Conservation (phyloP, 805 yeast genomes). For the Nakazawaea siamensis region DNA sequence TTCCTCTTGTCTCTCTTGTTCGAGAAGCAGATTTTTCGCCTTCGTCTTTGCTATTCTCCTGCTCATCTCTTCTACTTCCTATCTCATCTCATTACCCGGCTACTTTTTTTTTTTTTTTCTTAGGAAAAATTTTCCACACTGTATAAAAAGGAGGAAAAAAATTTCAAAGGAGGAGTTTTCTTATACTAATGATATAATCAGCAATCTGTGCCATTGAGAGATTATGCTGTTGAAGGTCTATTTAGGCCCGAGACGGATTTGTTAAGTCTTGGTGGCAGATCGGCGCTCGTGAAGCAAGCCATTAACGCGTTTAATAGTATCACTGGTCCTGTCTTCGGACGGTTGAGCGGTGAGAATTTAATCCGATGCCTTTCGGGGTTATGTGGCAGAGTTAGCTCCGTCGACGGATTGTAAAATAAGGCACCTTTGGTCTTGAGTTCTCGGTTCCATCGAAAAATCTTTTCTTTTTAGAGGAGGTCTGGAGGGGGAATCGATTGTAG, state of each 20-base stretch:
- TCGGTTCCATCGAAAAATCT: constrained; percentile 18
- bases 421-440: constrained; percentile 53
- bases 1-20: constrained; percentile 9
- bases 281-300: constrained; percentile 72
- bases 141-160: constrained; percentile 1
- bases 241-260: constrained; percentile 9
- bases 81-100: constrained; percentile 1
- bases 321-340: constrained; percentile 17
- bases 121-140: constrained; percentile 6
- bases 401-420: constrained; percentile 87
- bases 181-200: too few relatives aligned
- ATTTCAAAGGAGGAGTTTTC: too few relatives aligned
- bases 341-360: constrained; percentile 27
- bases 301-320: constrained; percentile 23
- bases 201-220: constrained; percentile 48
- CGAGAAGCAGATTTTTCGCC: constrained; percentile 15
- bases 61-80: constrained; percentile 16
- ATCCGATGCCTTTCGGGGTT: constrained; percentile 18
- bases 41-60: constrained; percentile 25
- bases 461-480: constrained; percentile 1
- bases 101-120: constrained; percentile 8
- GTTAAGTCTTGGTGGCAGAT: constrained; percentile 32
- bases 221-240: constrained; percentile 28
- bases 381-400: constrained; percentile 84
- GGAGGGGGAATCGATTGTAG: constrained; percentile 36